Evolutionary conservation across 805 yeast species (phyloP).

Genomic region (Lachancea nothofagi): DNA sequence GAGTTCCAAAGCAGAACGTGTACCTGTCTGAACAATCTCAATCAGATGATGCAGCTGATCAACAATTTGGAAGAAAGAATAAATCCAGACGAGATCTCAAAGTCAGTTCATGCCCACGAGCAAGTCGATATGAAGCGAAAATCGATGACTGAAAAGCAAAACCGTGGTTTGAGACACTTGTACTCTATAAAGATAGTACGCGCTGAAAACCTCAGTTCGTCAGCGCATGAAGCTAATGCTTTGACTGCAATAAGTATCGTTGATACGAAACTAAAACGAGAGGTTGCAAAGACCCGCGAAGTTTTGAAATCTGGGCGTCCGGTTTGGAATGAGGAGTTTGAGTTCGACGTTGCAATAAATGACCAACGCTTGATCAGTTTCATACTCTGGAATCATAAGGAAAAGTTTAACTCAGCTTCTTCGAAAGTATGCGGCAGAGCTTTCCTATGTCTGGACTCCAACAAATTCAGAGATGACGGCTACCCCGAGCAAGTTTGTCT

Average conservation of each 20-base stretch:
- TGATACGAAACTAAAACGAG: constrained; percentile 48
- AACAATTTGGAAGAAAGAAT: constrained; percentile 49
- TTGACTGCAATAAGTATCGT: constrained; percentile 59
- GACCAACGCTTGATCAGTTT: constrained; percentile 46
- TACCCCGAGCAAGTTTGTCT: constrained; percentile 50
- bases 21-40: constrained; percentile 67
- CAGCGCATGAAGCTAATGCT: constrained; percentile 41
- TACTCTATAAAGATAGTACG: constrained; percentile 58
- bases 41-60: constrained; percentile 44
- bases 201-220: constrained; percentile 55
- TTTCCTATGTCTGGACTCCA: constrained; percentile 54
- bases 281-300: constrained; percentile 65
- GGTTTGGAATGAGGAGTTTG: constrained; percentile 85
- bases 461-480: constrained; percentile 59
- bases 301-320: constrained; percentile 61
- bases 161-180: constrained; percentile 36
- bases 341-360: constrained; percentile 39
- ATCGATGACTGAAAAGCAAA: constrained; percentile 2
- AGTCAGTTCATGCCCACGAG: constrained; percentile 35
- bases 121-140: constrained; percentile 25
- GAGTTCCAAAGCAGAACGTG: constrained; percentile 59
- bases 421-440: constrained; percentile 67
- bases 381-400: constrained; percentile 65
- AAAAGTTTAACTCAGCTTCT: constrained; percentile 32
- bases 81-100: constrained; percentile 53